A percentile compares a stretch with the other conserved stretches of the same genome.
Evolutionary conservation across 768 basidiomycete genomes (phyloP).

Genomic region (Russula sp.): DNA sequence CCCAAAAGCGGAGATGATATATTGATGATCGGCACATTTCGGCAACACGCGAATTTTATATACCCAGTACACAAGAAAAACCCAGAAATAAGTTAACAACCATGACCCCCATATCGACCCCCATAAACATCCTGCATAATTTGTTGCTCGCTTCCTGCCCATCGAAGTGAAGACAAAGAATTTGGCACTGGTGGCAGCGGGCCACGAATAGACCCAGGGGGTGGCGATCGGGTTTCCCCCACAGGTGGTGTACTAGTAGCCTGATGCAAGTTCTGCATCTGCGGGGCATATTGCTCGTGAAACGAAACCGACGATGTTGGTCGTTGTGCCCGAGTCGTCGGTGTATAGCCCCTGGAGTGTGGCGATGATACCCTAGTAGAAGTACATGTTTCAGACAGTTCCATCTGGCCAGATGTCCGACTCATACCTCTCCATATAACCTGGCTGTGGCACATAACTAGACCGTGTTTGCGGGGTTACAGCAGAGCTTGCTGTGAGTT

Average conservation of each 20-base stretch:
- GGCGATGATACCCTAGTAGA: conserved; percentile 5
- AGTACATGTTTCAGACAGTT: background rate
- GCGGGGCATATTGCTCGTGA: background rate
- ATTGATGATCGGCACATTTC: background rate
- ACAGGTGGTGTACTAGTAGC: background rate
- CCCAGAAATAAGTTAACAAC: conserved; percentile 1
- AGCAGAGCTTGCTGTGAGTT: conserved; percentile 34
- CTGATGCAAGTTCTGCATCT: background rate
- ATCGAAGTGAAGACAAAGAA: background rate
- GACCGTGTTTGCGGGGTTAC: background rate
- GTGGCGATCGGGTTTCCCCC: background rate
- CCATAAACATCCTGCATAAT: conserved; percentile 22
- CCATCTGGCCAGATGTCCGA: background rate
- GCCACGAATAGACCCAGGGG: conserved; percentile 4
- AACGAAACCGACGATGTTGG: background rate
- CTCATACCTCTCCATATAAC: conserved; percentile 14
- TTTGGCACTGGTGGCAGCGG: conserved; percentile 15
- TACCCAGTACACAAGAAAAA: background rate
- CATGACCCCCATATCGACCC: background rate
- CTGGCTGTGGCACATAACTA: too few species aligned
- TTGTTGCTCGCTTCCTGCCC: conserved; percentile 21
- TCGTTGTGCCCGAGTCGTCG: background rate
- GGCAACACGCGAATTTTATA: conserved; percentile 11
- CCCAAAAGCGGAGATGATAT: background rate
- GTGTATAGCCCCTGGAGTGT: conserved; percentile 11